These are phyloP conservation scores for Hsuehochloa calcarea DNA, from an alignment of 176 grass and related monocot species.

Conservation along the genomic window DNA sequence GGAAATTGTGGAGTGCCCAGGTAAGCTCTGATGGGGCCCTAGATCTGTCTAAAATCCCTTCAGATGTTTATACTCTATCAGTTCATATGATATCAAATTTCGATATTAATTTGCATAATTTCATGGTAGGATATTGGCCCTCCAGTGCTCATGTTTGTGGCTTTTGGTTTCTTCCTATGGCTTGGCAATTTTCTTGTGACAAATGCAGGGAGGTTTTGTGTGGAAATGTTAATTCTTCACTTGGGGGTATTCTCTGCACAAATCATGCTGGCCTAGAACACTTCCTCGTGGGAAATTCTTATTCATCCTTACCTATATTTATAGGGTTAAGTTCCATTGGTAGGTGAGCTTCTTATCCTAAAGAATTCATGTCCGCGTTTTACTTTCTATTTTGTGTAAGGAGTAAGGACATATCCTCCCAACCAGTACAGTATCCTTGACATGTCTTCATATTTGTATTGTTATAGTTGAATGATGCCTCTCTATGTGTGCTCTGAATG, in stretches of 20 bases:
- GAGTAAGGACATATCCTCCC: background rate
- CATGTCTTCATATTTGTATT: background rate
- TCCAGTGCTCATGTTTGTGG: constrained; percentile 65
- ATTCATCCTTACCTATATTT: constrained; percentile 67
- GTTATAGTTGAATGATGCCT: background rate
- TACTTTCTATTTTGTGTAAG: background rate
- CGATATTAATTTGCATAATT: constrained; percentile 4
- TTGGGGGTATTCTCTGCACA: constrained; percentile 42
- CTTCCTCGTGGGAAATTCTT: constrained; percentile 45
- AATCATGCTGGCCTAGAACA: constrained; percentile 63
- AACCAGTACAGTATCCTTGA: background rate
- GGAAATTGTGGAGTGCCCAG: constrained; percentile 86
- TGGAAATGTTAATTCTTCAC: constrained; percentile 36
- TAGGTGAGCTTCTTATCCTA: constrained; percentile 54
- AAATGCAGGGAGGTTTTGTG: constrained; percentile 56
- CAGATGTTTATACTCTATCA: constrained; percentile 1
- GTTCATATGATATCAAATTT: background rate
- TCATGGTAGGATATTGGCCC: constrained; percentile 81
- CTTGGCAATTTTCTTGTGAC: constrained; percentile 89
- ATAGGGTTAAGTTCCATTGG: constrained; percentile 91
- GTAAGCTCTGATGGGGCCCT: constrained; percentile 31
- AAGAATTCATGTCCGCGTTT: background rate
- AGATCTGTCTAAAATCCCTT: constrained; percentile 14
- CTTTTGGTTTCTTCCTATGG: constrained; percentile 88
- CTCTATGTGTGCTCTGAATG: background rate